phyloP scores from a whole-genome alignment of 805 yeast species.

The Scheffersomyces amazonensis region DNA sequence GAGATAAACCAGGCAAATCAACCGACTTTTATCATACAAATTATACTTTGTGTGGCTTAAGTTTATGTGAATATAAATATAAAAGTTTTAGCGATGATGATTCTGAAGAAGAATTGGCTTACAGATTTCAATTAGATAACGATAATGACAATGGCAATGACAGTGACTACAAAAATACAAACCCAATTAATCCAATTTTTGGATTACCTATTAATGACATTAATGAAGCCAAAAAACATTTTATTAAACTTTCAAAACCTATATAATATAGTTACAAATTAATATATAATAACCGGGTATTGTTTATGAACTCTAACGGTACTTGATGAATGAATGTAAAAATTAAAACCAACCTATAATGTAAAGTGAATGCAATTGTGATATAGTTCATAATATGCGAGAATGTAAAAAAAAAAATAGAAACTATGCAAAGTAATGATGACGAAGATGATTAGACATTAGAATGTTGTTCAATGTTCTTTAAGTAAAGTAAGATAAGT shows the following conservation, averaged over 20 bases:
- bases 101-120: slow-evolving; percentile 13
- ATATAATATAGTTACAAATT: neutral
- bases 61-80: slow-evolving; percentile 51
- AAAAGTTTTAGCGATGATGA: neutral
- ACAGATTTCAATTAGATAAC: slow-evolving; percentile 8
- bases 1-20: slow-evolving; percentile 80
- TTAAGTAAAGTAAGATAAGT: slow-evolving; percentile 32
- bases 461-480: neutral
- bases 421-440: too few species aligned
- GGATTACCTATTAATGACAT: slow-evolving; percentile 17
- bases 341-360: too few species aligned
- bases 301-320: too few species aligned
- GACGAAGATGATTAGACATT: too few species aligned
- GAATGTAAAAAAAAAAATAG: too few species aligned
- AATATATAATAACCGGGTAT: too few species aligned
- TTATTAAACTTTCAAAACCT: neutral
- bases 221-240: slow-evolving; percentile 2
- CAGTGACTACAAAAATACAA: slow-evolving; percentile 12
- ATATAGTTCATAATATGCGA: too few species aligned
- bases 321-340: too few species aligned
- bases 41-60: slow-evolving; percentile 75
- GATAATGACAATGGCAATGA: slow-evolving; percentile 1
- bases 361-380: too few species aligned
- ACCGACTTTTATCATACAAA: slow-evolving; percentile 92
- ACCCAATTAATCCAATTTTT: slow-evolving; percentile 24